Percentiles rank a stretch among this genome's conserved stretches.
phyloP scores from a whole-genome alignment of 2,329 filamentous ascomycete genomes.

The Trichothecium sympodiale region DNA sequence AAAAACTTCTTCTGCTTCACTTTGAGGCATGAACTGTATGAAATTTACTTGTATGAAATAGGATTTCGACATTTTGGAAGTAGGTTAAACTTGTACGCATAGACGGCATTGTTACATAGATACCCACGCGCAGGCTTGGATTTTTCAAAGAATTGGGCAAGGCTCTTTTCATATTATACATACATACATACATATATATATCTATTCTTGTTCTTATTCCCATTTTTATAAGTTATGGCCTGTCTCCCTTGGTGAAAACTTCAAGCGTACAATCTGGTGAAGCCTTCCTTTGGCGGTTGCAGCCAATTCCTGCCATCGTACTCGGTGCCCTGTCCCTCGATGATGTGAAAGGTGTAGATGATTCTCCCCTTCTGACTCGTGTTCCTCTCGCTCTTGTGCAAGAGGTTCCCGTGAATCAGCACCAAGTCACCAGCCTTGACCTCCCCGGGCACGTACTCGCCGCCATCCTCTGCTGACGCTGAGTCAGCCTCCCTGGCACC shows the following conservation, averaged over 20 bases:
- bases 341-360: conserved; percentile 96
- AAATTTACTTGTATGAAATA: not conserved
- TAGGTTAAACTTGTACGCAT: not conserved
- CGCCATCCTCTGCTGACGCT: conserved; percentile 27
- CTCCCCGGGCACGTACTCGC: conserved; percentile 67
- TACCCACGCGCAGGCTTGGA: conserved; percentile 2
- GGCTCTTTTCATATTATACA: no score
- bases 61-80: not conserved
- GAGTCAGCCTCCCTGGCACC: conserved; percentile 25
- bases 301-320: conserved; percentile 93
- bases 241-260: no score
- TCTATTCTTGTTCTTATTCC: no score
- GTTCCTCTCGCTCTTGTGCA: conserved; percentile 96
- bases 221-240: no score
- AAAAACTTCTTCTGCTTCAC: no score
- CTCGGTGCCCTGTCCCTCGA: conserved; percentile 61
- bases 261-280: conserved; percentile 52
- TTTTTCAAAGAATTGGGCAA: no score
- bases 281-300: conserved; percentile 70
- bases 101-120: conserved; percentile 2
- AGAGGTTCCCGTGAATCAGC: conserved; percentile 85
- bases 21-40: no score
- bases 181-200: no score
- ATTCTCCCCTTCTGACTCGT: conserved; percentile 74
- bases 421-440: conserved; percentile 87